phyloP scores from a whole-genome alignment of 2,329 filamentous ascomycete species.

The Alternaria burnsii region DNA sequence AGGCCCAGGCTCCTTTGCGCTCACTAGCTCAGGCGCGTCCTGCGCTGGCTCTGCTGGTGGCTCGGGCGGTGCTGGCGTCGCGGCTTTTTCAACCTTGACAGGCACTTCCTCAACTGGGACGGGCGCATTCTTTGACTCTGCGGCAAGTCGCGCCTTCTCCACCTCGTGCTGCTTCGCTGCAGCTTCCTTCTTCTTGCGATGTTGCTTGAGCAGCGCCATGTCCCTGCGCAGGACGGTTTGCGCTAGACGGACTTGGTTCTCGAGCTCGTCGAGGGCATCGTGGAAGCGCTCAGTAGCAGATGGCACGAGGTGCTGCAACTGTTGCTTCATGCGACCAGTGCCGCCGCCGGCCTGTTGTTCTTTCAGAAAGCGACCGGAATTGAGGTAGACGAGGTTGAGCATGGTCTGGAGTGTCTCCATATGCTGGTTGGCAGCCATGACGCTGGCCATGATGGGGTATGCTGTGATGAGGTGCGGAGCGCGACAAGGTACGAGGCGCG shows the following conservation, averaged over 20 bases:
- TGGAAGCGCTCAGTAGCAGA: constrained; percentile 56
- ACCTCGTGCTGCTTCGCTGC: constrained; percentile 43
- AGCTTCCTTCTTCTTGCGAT: constrained; percentile 48
- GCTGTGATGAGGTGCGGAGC: background rate
- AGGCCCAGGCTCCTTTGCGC: constrained; percentile 19
- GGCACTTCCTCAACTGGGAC: constrained; percentile 14
- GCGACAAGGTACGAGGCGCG: background rate
- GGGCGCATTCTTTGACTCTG: constrained; percentile 32
- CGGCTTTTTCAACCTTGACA: constrained; percentile 24
- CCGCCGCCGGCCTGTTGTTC: constrained; percentile 48
- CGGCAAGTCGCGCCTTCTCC: constrained; percentile 43
- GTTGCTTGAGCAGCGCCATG: constrained; percentile 47
- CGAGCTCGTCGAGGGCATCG: constrained; percentile 61
- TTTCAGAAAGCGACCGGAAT: constrained; percentile 56
- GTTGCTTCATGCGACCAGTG: constrained; percentile 41
- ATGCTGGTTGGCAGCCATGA: constrained; percentile 29
- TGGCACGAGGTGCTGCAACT: constrained; percentile 52
- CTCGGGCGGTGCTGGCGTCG: constrained; percentile 24
- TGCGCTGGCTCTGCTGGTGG: constrained; percentile 6
- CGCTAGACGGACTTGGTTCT: constrained; percentile 53
- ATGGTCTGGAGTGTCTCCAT: constrained; percentile 58
- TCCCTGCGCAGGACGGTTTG: constrained; percentile 48
- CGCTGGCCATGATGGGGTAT: constrained; percentile 21
- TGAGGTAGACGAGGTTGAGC: constrained; percentile 57
- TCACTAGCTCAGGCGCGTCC: constrained; percentile 15